Base-by-base conservation (phyloP, 2,329 filamentous ascomycete species). In the Tolypocladium ovalisporum region DNA sequence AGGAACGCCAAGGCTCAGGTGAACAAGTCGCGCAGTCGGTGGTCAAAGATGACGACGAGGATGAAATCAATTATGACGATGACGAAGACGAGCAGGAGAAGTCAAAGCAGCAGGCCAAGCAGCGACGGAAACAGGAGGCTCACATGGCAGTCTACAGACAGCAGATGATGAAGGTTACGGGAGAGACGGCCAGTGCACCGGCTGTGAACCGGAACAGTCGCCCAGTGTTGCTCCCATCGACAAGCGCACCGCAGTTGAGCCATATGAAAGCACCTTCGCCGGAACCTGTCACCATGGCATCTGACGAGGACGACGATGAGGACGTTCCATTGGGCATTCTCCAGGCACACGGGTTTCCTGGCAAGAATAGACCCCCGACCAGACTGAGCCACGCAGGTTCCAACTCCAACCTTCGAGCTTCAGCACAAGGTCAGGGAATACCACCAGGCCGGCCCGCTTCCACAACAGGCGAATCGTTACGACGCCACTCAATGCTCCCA, bases 111-210 rank as follows among this genome's bases (percentile, higher is more conserved):
- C 79, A 87, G 52, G 84, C 87, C 22, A 88, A 86, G 68, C 89
- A 94, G 69, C 80, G 91, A 61, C 83, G 85, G 65, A 94, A 92
- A 76, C 91, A 96, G 69, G 90, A 96, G 71, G 91, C 91, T 15
- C 90, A 94, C 69, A 86, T 96, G 77, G 82, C 90, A 1, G 87
- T 96, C 1, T 96, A 96, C 70, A 84, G 91, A 58, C 91, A 96
- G 70, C 89, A 94, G 72, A 96, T 96, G 91, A 96, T 93, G 88
- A 96, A 96, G 73, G 88, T 94, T 35, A 95, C 90, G 1, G 91
- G 91, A 53, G 89, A 93, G 64, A 75, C 84, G 27, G 70, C 79
- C 5, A 53, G 61, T 7, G 54, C 60, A 9, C 44, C 63, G 1
- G 19, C 19, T 7, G 29, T 59, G 10, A 54, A 60, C 15, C 58